phyloP scores from a whole-genome alignment of 306 rosid genomes.

The Rubus parviflorus region DNA sequence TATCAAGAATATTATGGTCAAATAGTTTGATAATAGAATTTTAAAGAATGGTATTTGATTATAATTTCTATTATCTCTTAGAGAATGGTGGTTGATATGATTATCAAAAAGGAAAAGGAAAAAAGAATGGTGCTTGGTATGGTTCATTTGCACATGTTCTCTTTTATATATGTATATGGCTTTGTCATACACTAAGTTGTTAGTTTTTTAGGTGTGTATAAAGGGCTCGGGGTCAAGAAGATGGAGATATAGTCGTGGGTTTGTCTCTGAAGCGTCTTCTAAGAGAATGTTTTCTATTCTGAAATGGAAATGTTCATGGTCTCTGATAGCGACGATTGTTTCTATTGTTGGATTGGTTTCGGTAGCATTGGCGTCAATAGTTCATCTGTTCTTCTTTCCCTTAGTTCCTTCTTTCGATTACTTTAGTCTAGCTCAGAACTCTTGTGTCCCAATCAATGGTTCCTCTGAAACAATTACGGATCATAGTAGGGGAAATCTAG shows the following conservation, averaged over 20 bases:
- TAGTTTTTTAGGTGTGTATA: slow-evolving; percentile 41
- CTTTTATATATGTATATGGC: neutral
- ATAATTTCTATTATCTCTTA: neutral
- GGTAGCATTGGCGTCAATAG: slow-evolving; percentile 54
- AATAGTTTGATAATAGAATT: neutral
- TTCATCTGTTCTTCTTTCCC: slow-evolving; percentile 83
- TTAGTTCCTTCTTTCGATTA: slow-evolving; percentile 65
- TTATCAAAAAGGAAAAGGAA: neutral
- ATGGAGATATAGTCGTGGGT: slow-evolving; percentile 5
- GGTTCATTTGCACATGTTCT: neutral
- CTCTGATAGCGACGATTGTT: slow-evolving; percentile 58
- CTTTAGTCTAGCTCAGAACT: slow-evolving; percentile 53
- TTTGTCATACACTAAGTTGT: slow-evolving; percentile 1
- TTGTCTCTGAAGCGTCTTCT: slow-evolving; percentile 33
- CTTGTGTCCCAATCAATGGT: slow-evolving; percentile 46
- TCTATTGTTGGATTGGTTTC: slow-evolving; percentile 64
- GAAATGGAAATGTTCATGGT: slow-evolving; percentile 74
- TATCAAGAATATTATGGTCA: neutral
- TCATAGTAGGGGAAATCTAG: slow-evolving; percentile 28
- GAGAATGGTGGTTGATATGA: neutral
- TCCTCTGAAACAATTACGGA: slow-evolving; percentile 37
- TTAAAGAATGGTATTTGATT: neutral
- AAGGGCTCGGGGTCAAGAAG: slow-evolving; percentile 35
- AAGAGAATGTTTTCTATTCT: slow-evolving; percentile 58
- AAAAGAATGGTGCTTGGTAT: neutral